phyloP scores from a whole-genome alignment of 176 grass and related monocot species.

The Avena eriantha region DNA sequence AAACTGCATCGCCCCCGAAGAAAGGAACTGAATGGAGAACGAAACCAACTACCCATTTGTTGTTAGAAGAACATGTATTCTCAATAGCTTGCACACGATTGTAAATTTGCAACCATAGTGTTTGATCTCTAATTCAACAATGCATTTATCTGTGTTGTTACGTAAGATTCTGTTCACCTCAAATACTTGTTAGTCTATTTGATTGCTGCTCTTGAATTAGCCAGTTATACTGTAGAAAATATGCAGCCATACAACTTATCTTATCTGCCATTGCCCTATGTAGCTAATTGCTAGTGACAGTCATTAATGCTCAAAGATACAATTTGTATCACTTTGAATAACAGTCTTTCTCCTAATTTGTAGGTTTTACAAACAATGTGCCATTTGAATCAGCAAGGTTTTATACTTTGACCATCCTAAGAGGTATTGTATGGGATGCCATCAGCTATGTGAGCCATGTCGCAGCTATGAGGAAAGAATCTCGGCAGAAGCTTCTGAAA shows the following conservation, averaged over 20 bases:
- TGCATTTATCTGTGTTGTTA: not conserved
- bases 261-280: not conserved
- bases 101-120: not conserved
- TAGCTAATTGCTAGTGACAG: not conserved
- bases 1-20: not conserved
- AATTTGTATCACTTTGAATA: conserved; percentile 30
- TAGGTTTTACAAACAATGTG: conserved; percentile 56
- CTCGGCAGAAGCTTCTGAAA: conserved; percentile 48
- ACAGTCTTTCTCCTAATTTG: conserved; percentile 21
- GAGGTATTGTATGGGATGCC: conserved; percentile 57
- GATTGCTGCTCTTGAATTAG: conserved; percentile 25
- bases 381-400: conserved; percentile 61
- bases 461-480: conserved; percentile 57
- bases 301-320: not conserved
- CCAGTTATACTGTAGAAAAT: not conserved
- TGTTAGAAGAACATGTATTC: not conserved
- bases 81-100: conserved; percentile 8
- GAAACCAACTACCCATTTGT: not conserved
- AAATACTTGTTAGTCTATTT: not conserved
- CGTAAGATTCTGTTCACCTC: conserved; percentile 3
- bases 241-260: not conserved
- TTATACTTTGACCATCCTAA: conserved; percentile 52
- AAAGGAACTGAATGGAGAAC: not conserved
- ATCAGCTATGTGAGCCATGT: conserved; percentile 51
- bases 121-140: conserved; percentile 23